Percentiles rank a stretch among this genome's conserved stretches.
phyloP scores from a whole-genome alignment of 257 asterid species.

The Phtheirospermum japonicum region DNA sequence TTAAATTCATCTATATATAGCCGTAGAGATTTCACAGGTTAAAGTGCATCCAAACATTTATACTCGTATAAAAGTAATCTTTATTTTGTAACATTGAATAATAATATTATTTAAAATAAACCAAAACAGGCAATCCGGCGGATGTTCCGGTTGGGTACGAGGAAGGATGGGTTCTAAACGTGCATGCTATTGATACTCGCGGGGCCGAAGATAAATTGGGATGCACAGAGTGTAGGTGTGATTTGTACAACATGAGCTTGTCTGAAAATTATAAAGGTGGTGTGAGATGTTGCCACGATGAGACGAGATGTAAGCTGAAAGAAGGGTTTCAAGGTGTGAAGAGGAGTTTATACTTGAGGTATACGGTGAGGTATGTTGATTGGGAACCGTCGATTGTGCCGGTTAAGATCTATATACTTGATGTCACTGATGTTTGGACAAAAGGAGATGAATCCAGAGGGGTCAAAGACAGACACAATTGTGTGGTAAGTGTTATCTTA shows the following conservation, averaged over 20 bases:
- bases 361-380: constrained; percentile 53
- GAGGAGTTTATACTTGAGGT: constrained; percentile 50
- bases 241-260: constrained; percentile 56
- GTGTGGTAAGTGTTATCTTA: too few relatives aligned
- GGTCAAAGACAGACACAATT: constrained; percentile 23
- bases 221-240: constrained; percentile 79
- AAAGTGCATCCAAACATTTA: too few relatives aligned
- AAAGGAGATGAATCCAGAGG: constrained; percentile 32
- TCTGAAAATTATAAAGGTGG: constrained; percentile 56
- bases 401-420: constrained; percentile 50
- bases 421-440: constrained; percentile 47
- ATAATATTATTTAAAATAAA: background rate
- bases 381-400: constrained; percentile 53
- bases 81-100: too few relatives aligned
- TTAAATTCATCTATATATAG: too few relatives aligned
- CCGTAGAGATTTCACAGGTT: too few relatives aligned
- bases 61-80: too few relatives aligned
- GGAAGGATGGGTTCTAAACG: constrained; percentile 66
- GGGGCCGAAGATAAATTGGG: constrained; percentile 65
- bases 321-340: constrained; percentile 41
- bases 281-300: constrained; percentile 54
- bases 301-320: constrained; percentile 41
- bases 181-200: constrained; percentile 84
- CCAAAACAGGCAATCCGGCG: constrained; percentile 40
- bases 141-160: constrained; percentile 63